A percentile compares a stretch with the other conserved stretches of the same genome.
Conservation (phyloP, 2,329 filamentous ascomycete species). For the Exophiala alcalophila region DNA sequence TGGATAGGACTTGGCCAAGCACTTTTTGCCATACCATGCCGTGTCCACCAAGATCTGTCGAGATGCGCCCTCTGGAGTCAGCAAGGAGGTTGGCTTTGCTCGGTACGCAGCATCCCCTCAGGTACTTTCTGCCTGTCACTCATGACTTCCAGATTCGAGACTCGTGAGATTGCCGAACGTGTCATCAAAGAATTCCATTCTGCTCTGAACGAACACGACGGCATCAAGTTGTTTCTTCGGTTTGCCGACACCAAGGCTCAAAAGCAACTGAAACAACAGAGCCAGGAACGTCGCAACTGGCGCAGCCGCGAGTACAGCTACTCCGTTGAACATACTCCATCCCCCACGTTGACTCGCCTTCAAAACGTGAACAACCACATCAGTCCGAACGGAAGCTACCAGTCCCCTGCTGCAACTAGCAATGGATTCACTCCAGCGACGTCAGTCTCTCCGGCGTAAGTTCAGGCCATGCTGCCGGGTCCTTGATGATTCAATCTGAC, state of each 20-base stretch:
- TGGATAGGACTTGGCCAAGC: conserved; percentile 69
- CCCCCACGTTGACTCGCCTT: conserved; percentile 42
- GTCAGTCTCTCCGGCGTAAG: conserved; percentile 49
- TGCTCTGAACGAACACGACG: conserved; percentile 69
- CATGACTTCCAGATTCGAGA: conserved; percentile 68
- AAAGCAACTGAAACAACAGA: conserved; percentile 94
- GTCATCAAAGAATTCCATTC: conserved; percentile 87
- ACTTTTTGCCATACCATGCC: conserved; percentile 58
- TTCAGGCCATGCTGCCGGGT: conserved; percentile 19
- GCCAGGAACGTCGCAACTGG: conserved; percentile 90
- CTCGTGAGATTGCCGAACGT: conserved; percentile 82
- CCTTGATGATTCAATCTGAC: conserved; percentile 31
- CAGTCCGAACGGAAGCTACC: conserved; percentile 44
- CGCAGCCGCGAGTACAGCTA: conserved; percentile 90
- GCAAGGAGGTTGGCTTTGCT: conserved; percentile 95
- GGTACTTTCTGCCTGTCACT: conserved; percentile 13
- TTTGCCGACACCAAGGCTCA: conserved; percentile 96
- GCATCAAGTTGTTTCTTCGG: conserved; percentile 84
- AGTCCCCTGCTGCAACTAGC: conserved; percentile 43
- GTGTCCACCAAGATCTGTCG: conserved; percentile 93
- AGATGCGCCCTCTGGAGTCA: conserved; percentile 79
- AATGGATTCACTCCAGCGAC: conserved; percentile 48
- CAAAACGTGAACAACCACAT: conserved; percentile 41
- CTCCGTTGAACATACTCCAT: conserved; percentile 48
- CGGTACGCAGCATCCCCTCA: conserved; percentile 60